Conservation (phyloP, 768 basidiomycete species). For the Cantharellus anzutake region DNA sequence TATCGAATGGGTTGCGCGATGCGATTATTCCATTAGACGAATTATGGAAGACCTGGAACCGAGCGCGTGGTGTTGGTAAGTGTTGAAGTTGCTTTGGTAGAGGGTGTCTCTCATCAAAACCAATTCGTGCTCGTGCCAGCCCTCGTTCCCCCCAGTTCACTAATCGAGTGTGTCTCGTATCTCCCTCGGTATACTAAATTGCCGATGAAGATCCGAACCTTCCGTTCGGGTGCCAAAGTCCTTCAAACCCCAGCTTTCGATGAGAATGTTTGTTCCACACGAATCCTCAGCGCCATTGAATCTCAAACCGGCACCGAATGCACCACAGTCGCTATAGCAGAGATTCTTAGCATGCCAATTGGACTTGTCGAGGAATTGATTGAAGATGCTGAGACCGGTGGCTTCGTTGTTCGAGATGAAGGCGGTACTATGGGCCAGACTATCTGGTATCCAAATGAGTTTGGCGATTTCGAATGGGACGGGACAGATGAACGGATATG, state of each 20-base stretch:
- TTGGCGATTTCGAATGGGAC: slow-evolving; percentile 56
- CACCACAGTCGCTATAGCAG: slow-evolving; percentile 52
- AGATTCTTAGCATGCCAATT: slow-evolving; percentile 49
- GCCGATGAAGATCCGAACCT: slow-evolving; percentile 42
- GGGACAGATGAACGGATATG: slow-evolving; percentile 17
- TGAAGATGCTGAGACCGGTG: slow-evolving; percentile 47
- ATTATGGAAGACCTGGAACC: slow-evolving; percentile 91
- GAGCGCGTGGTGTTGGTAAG: slow-evolving; percentile 78
- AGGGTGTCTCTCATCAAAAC: no score
- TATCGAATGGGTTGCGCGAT: slow-evolving; percentile 41
- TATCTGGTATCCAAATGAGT: slow-evolving; percentile 53
- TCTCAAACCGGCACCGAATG: slow-evolving; percentile 6
- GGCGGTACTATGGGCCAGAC: slow-evolving; percentile 40
- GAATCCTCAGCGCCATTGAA: slow-evolving; percentile 35
- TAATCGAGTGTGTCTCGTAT: slow-evolving; percentile 54
- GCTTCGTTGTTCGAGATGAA: slow-evolving; percentile 63
- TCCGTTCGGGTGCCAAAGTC: slow-evolving; percentile 52
- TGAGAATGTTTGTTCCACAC: slow-evolving; percentile 42
- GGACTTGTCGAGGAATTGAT: slow-evolving; percentile 67
- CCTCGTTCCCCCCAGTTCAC: slow-evolving; percentile 73
- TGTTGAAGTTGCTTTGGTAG: neutral
- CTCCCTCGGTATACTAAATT: slow-evolving; percentile 48
- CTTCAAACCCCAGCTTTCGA: slow-evolving; percentile 71
- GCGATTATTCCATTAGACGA: slow-evolving; percentile 81
- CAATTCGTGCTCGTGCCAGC: slow-evolving; percentile 26